Conservation (phyloP, 202 grass and related monocot species). For the Zizania palustris region DNA sequence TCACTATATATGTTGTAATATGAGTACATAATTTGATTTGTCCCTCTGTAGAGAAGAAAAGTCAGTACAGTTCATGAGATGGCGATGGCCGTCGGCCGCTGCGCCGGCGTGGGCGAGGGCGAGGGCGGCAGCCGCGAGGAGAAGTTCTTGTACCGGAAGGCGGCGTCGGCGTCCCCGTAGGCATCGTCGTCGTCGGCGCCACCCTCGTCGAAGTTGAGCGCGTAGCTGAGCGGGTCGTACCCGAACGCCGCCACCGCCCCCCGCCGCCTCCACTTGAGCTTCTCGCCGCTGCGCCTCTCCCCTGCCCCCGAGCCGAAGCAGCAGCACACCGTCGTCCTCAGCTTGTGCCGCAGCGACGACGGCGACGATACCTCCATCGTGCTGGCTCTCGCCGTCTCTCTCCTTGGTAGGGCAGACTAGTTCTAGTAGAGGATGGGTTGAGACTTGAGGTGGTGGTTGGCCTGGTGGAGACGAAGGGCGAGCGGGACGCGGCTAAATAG, state of each 20-base stretch:
- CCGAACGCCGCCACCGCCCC: conserved; percentile 49
- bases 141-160: conserved; percentile 61
- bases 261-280: conserved; percentile 19
- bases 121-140: conserved; percentile 57
- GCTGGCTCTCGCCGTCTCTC: not conserved
- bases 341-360: conserved; percentile 43
- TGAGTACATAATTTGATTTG: not conserved
- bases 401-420: too few species aligned
- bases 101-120: conserved; percentile 12
- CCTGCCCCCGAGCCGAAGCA: conserved; percentile 45
- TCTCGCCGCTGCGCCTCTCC: not conserved
- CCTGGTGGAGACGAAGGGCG: not conserved
- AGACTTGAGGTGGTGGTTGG: not conserved
- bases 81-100: conserved; percentile 21
- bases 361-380: conserved; percentile 10
- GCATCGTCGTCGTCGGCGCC: conserved; percentile 30
- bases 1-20: not conserved
- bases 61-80: conserved; percentile 7
- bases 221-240: conserved; percentile 85
- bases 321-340: conserved; percentile 55
- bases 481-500: not conserved
- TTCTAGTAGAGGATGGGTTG: not conserved
- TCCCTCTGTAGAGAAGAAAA: not conserved
- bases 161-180: not conserved
- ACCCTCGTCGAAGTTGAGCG: conserved; percentile 85